These are phyloP conservation scores for Populus simonii DNA, from an alignment of 345 rosid species.

Conservation along the genomic window DNA sequence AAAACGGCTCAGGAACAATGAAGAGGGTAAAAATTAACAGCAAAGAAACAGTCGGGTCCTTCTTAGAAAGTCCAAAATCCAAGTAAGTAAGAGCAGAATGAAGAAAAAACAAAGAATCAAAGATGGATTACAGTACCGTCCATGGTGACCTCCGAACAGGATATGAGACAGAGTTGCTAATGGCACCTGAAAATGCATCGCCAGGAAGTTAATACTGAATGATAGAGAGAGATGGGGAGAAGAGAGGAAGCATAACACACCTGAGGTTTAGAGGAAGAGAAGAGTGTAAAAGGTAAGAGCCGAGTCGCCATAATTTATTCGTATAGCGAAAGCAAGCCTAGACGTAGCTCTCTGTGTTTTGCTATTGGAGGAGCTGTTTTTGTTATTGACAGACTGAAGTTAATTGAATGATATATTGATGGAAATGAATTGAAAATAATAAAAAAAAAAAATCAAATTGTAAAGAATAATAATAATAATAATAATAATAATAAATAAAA, in stretches of 20 bases:
- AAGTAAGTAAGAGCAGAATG: not conserved
- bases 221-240: constrained; percentile 1
- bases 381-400: no score
- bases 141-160: constrained; percentile 39
- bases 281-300: constrained; percentile 2
- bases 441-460: no score
- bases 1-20: not conserved
- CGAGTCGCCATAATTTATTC: constrained; percentile 5
- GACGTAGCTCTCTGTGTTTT: no score
- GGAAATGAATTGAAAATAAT: no score
- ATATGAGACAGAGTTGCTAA: constrained; percentile 29
- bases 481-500: no score
- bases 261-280: constrained; percentile 17
- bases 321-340: not conserved
- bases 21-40: not conserved
- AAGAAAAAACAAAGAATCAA: not conserved
- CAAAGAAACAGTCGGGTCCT: not conserved
- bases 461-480: no score
- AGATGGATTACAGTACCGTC: constrained; percentile 43
- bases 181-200: constrained; percentile 38
- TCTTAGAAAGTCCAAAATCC: not conserved
- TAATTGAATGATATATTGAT: no score
- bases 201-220: not conserved
- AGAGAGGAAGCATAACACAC: not conserved
- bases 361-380: no score